Evolutionary conservation across 2,329 filamentous ascomycete genomes (phyloP).

Genomic region (Chrysosporium queenslandicum): DNA sequence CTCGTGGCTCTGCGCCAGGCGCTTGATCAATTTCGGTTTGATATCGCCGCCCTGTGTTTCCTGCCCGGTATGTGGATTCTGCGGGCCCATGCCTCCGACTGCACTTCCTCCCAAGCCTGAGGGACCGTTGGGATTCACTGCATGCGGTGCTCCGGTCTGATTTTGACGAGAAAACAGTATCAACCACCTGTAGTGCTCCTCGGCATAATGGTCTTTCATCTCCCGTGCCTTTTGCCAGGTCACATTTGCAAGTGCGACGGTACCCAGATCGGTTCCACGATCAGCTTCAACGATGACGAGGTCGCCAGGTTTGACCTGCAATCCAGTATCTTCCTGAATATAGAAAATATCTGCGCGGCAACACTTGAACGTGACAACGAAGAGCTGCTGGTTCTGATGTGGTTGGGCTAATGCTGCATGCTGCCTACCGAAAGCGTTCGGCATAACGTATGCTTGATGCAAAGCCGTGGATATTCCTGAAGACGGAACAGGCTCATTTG

Average conservation of each 20-base stretch:
- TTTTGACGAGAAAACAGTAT: conserved; percentile 94
- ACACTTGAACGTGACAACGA: conserved; percentile 94
- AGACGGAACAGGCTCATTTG: conserved; percentile 24
- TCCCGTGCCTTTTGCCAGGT: conserved; percentile 81
- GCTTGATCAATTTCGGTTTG: conserved; percentile 94
- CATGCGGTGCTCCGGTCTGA: conserved; percentile 35
- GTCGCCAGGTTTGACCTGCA: conserved; percentile 82
- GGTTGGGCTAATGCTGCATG: conserved; percentile 29
- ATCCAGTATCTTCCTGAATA: conserved; percentile 86
- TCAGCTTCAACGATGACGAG: conserved; percentile 96
- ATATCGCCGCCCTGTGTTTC: conserved; percentile 64
- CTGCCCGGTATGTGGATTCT: conserved; percentile 61
- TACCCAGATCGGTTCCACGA: conserved; percentile 88
- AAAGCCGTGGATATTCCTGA: conserved; percentile 30
- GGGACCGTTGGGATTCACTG: conserved; percentile 43
- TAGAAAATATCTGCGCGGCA: conserved; percentile 93
- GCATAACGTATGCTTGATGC: conserved; percentile 33
- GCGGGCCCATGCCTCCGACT: conserved; percentile 67
- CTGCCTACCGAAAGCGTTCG: conserved; percentile 31
- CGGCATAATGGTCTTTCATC: conserved; percentile 78
- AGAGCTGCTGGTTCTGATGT: conserved; percentile 46
- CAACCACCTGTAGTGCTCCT: conserved; percentile 95
- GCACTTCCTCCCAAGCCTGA: conserved; percentile 57
- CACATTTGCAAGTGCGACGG: conserved; percentile 78
- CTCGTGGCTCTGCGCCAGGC: conserved; percentile 83